Base-by-base conservation (phyloP, 192 early-diverging fungal species). In the Coemansia sp. region DNA sequence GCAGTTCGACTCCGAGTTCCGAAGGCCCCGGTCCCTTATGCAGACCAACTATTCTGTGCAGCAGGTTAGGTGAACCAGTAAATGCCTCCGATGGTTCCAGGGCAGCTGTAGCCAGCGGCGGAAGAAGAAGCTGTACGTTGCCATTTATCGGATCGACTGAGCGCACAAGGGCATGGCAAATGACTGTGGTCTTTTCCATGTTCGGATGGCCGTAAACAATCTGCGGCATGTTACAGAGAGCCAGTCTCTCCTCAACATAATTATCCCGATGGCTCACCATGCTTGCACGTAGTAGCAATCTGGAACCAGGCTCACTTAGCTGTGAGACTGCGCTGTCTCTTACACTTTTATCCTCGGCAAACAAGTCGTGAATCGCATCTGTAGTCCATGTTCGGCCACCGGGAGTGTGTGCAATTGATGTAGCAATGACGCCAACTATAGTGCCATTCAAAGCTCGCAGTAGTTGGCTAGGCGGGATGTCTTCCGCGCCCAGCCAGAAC, bases 361-460 rank as follows among this genome's bases (percentile, higher is more conserved):
- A 80, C 15, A 79, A 53, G 0, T 62, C 53, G 2, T 66, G 66
- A 6, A 80, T 46, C 34, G 67, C 64, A 10, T 45, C 62, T 8
- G 48, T 67, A 0, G 82, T 73, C 82, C 81, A 84, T 12, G 59
- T 61, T 24, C 72, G 73, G 0, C 65, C 71, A 11, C 45, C 43
- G 2, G 73, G 51, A 35, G 57, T 63, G 6, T 70, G 77, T 21
- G 65, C 69, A n/a, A 49, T 58, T 0, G 73, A 66, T 24, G 75
- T 69, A 8, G 68, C 86, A 9, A 95, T 85, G 5, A 98, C 77
- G 1, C 86, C 95, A 0, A 98, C 94, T 6, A 98, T 43, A 33
- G 85, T 85, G 2, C 93, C 95, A 75, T 97, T 99, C 23, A 97
- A 80, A 0, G 92, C 91, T 64, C 91, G 86, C 30, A 95, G 75